Evolutionary conservation across 805 yeast species (phyloP).

Genomic region (Lipomyces orientalis): DNA sequence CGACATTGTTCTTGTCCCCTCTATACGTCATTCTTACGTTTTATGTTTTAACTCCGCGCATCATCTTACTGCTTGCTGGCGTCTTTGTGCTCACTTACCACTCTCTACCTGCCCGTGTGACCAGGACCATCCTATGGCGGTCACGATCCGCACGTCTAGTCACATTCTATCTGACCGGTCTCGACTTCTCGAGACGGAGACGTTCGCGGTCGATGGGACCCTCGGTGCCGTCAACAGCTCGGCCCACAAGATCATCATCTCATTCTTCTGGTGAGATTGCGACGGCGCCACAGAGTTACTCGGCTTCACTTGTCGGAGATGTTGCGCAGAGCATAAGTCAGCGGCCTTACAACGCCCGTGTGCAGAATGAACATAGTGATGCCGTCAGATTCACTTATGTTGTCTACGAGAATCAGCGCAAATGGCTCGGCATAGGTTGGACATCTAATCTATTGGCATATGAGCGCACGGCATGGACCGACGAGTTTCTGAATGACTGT

Average conservation of each 20-base stretch:
- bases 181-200: conserved; percentile 59
- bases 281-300: conserved; percentile 15
- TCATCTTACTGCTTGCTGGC: conserved; percentile 64
- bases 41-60: conserved; percentile 73
- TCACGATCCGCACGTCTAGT: conserved; percentile 70
- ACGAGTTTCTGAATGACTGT: conserved; percentile 87
- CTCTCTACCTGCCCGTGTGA: conserved; percentile 81
- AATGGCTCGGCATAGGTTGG: conserved; percentile 99
- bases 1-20: conserved; percentile 87
- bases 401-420: conserved; percentile 90
- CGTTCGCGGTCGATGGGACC: conserved; percentile 3
- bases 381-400: conserved; percentile 88
- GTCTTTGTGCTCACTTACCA: conserved; percentile 76
- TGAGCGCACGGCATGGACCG: conserved; percentile 97
- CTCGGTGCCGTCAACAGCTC: neutral
- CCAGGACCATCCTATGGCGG: conserved; percentile 85
- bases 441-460: conserved; percentile 87
- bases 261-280: conserved; percentile 14
- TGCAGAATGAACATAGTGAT: conserved; percentile 33
- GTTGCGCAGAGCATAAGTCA: neutral
- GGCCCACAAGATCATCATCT: neutral
- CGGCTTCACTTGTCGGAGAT: conserved; percentile 21
- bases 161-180: conserved; percentile 84
- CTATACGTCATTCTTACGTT: conserved; percentile 72
- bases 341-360: conserved; percentile 18